Evolutionary conservation across 352 stramenopile genomes (phyloP).

Genomic region (Phytophthora agathidicida): DNA sequence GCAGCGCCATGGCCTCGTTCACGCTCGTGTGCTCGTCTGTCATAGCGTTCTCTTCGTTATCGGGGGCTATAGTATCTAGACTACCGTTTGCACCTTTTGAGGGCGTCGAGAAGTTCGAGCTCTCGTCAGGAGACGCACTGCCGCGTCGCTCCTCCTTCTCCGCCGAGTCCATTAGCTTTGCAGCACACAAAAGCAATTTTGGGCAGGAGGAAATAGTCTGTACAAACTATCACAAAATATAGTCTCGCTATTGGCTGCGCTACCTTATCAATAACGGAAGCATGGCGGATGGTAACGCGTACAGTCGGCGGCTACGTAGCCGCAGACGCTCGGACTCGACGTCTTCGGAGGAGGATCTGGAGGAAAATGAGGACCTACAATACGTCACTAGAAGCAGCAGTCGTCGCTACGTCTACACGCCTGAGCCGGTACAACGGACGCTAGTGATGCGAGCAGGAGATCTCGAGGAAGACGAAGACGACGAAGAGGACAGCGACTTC

Average conservation of each 20-base stretch:
- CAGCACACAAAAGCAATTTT: slow-evolving; percentile 16
- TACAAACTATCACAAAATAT: slow-evolving; percentile 1
- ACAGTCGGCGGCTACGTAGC: slow-evolving; percentile 33
- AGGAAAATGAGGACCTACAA: slow-evolving; percentile 19
- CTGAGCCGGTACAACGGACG: slow-evolving; percentile 64
- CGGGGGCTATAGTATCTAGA: not conserved
- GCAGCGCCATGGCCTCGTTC: slow-evolving; percentile 23
- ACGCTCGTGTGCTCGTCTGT: slow-evolving; percentile 5
- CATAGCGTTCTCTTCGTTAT: slow-evolving; percentile 6
- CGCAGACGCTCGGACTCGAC: slow-evolving; percentile 25
- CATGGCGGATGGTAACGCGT: slow-evolving; percentile 30
- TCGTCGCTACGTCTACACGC: slow-evolving; percentile 41
- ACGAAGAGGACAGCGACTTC: slow-evolving; percentile 46
- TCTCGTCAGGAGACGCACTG: slow-evolving; percentile 21
- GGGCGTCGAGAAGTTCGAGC: slow-evolving; percentile 17
- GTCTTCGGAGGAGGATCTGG: slow-evolving; percentile 23
- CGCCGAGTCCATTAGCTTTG: slow-evolving; percentile 33
- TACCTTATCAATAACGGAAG: slow-evolving; percentile 4
- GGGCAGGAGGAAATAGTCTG: not conserved
- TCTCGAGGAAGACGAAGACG: slow-evolving; percentile 48
- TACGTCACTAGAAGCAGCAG: slow-evolving; percentile 3
- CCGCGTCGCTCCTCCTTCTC: slow-evolving; percentile 28
- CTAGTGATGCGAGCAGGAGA: slow-evolving; percentile 54
- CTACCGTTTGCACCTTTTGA: slow-evolving; percentile 21
- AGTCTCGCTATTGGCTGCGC: not conserved